Conservation (phyloP, 116 monocot species). For the Trichopus zeylanicus region DNA sequence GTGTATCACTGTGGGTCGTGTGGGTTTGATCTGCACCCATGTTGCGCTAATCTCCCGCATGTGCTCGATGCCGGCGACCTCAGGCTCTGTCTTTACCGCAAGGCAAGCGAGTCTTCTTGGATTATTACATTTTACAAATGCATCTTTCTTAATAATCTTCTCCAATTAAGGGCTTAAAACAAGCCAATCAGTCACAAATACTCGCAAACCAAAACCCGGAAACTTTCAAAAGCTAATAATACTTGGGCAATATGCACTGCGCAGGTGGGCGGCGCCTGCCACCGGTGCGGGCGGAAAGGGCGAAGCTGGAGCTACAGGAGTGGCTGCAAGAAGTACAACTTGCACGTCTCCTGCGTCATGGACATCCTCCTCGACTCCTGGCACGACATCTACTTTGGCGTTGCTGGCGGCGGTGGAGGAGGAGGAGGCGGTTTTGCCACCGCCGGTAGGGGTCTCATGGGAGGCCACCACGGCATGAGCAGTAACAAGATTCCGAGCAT, state of each 20-base stretch:
- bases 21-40: background rate
- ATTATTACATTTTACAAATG: too few species aligned
- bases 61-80: constrained; percentile 48
- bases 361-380: constrained; percentile 90
- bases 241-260: too few species aligned
- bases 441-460: constrained; percentile 8
- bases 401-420: too few species aligned
- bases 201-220: too few species aligned
- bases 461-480: too few species aligned
- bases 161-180: too few species aligned
- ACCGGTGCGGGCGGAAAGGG: constrained; percentile 70
- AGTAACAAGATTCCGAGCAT: constrained; percentile 50
- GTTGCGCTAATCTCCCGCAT: background rate
- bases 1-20: background rate
- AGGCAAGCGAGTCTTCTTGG: too few species aligned
- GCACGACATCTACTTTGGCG: constrained; percentile 81
- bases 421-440: constrained; percentile 6
- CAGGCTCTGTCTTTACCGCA: constrained; percentile 50
- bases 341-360: constrained; percentile 85
- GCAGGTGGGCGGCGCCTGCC: constrained; percentile 33
- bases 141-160: too few species aligned
- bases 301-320: constrained; percentile 89
- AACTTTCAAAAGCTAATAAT: too few species aligned
- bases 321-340: constrained; percentile 77
- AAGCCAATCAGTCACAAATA: too few species aligned